Base-by-base conservation (phyloP, 768 basidiomycete species). In the Antrodiella citrinella region DNA sequence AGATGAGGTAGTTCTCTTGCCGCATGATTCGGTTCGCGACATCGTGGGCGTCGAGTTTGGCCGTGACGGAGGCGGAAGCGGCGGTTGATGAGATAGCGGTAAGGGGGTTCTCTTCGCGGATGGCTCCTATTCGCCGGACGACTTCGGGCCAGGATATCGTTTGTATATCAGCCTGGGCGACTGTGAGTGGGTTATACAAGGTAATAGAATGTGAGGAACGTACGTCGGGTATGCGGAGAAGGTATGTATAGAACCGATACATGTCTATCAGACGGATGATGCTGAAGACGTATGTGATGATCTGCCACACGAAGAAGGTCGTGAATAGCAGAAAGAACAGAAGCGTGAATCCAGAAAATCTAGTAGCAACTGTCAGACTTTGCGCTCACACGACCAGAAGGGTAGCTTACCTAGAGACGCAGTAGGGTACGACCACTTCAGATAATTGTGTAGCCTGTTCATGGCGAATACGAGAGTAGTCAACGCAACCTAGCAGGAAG, bases 1-100 rank as follows among this genome's bases (percentile, higher is more conserved):
- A 93, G 51, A 98, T 96, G 46, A 99, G 77, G 63, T 98, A 99
- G 67, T 99, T 99, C 63, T 98, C 96, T 65, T 97, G 91, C 25
- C 96, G 80, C 81, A 99, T 79, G 59, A 99, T 97, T 47, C 96
- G 86, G 64, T 97, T 98, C 3, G 95, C 95, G 48, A 98, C 82
- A 67, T 98, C 95, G 63, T 99, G 96, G 2, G 95, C 96, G 58
- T 99, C 96, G 4, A 99, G 80, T 63, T 90, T 90, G 44, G 91
- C 89, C 1, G 81, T 84, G 9, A 83, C 75, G 3, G 84, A 78
- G 54, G 84, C 77, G 56, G 81, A 78, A 0, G 72, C 69, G 45
- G 72, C 69, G 3, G 72, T 65, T 3, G 84, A 86, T 0, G 89
- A 88, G 3, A 92, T 72, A 2, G 91, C 91, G 0, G 94, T 95